Evolutionary conservation across 108 stramenopile species (phyloP).

Genomic region (Stephanodiscus minutulus): DNA sequence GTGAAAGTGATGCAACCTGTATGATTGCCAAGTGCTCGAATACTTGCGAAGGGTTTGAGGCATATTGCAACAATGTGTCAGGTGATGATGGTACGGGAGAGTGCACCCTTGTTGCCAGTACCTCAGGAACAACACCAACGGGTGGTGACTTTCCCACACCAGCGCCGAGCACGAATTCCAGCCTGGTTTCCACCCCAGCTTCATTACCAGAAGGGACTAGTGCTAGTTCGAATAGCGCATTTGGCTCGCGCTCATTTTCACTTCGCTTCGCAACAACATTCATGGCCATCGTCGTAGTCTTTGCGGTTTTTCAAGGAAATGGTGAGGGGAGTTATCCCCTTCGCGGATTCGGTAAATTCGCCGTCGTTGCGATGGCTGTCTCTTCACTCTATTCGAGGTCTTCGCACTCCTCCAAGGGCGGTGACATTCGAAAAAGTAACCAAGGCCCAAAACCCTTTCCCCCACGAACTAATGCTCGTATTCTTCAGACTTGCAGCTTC

Average conservation of each 20-base stretch:
- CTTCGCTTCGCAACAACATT: conserved; percentile 5
- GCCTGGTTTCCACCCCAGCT: not conserved
- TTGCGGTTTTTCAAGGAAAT: conserved; percentile 8
- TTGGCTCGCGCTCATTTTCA: not conserved
- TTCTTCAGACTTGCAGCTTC: conserved; percentile 37
- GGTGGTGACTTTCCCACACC: conserved; percentile 2
- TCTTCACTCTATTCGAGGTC: conserved; percentile 10
- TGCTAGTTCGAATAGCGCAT: not conserved
- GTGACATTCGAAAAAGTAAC: conserved; percentile 11
- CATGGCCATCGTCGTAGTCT: conserved; percentile 3
- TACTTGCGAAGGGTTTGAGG: no score
- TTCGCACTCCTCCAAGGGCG: not conserved
- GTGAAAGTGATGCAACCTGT: not conserved
- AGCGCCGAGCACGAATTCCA: not conserved
- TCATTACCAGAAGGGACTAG: not conserved
- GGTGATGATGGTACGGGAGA: no score
- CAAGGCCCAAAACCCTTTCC: not conserved
- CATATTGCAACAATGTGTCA: no score
- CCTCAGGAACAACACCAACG: not conserved
- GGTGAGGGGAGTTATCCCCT: conserved; percentile 1
- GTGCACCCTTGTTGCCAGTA: no score
- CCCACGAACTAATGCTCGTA: not conserved
- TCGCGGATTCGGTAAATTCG: conserved; percentile 14
- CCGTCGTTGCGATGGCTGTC: conserved; percentile 24
- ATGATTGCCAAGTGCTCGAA: no score